Conservation (phyloP, 352 stramenopile genomes). For the Pythium apleroticum region DNA sequence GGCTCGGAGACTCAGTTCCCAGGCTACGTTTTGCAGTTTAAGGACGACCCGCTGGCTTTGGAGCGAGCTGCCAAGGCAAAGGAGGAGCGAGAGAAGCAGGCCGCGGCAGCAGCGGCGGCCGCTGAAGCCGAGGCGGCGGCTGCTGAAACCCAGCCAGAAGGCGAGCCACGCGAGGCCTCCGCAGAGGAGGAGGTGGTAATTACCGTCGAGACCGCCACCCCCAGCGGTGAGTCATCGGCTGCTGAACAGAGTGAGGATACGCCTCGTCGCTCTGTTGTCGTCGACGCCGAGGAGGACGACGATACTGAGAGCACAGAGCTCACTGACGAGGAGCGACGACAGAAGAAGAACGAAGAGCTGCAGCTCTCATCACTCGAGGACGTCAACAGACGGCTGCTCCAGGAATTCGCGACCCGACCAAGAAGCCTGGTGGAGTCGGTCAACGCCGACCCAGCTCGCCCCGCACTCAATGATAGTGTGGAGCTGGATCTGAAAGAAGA, state of each 20-base stretch:
- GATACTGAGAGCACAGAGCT: not conserved
- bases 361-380: constrained; percentile 1
- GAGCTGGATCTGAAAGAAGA: constrained; percentile 1
- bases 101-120: not conserved
- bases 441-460: constrained; percentile 3
- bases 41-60: constrained; percentile 8
- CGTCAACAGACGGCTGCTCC: not conserved
- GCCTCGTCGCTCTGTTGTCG: not conserved
- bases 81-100: not conserved
- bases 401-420: constrained; percentile 1
- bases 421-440: constrained; percentile 6
- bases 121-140: not conserved
- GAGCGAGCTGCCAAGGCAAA: not conserved
- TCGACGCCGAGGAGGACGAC: not conserved
- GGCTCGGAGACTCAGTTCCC: not conserved
- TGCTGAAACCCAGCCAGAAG: constrained; percentile 10
- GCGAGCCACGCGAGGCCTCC: not conserved
- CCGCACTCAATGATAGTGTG: constrained; percentile 1
- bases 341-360: constrained; percentile 6
- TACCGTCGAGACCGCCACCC: not conserved
- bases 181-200: constrained; percentile 3
- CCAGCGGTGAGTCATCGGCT: not conserved
- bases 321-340: constrained; percentile 4
- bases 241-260: not conserved
- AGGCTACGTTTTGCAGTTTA: constrained; percentile 16